phyloP scores from a whole-genome alignment of 306 rosid genomes.

The Pterocarpus macrocarpus region DNA sequence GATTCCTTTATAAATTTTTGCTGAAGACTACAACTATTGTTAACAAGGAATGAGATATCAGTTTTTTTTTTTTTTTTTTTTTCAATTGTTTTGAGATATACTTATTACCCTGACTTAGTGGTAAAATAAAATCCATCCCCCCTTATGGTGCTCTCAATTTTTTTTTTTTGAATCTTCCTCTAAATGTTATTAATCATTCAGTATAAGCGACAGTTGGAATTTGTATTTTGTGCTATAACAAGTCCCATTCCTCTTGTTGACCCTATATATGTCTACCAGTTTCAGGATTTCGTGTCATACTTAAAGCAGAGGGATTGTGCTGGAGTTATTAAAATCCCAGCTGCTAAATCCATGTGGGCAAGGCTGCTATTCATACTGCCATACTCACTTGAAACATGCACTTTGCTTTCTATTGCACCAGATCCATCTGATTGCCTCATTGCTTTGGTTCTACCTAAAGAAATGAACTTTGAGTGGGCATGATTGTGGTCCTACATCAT shows the following conservation, averaged over 20 bases:
- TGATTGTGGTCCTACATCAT: conserved; percentile 46
- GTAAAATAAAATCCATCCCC: background rate
- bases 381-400: conserved; percentile 74
- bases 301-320: conserved; percentile 98
- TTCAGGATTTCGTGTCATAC: conserved; percentile 92
- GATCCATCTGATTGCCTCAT: conserved; percentile 79
- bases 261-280: conserved; percentile 62
- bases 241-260: conserved; percentile 36
- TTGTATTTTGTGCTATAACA: conserved; percentile 2
- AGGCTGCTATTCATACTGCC: conserved; percentile 94
- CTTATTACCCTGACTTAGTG: background rate
- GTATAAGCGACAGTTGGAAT: conserved; percentile 1
- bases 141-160: background rate
- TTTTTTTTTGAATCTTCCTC: conserved; percentile 10
- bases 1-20: conserved; percentile 18
- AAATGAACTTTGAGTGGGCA: conserved; percentile 90
- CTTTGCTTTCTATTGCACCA: conserved; percentile 81
- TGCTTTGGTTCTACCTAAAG: conserved; percentile 91
- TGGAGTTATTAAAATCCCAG: conserved; percentile 91
- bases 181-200: conserved; percentile 34
- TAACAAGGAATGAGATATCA: conserved; percentile 10
- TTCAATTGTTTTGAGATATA: background rate
- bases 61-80: background rate
- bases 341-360: conserved; percentile 84
- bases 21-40: background rate